A percentile compares a stretch with the other conserved stretches of the same genome.
These are phyloP conservation scores for Sordariomycetes sp. DNA, from an alignment of 2,329 filamentous ascomycete genomes.

Conservation along the genomic window DNA sequence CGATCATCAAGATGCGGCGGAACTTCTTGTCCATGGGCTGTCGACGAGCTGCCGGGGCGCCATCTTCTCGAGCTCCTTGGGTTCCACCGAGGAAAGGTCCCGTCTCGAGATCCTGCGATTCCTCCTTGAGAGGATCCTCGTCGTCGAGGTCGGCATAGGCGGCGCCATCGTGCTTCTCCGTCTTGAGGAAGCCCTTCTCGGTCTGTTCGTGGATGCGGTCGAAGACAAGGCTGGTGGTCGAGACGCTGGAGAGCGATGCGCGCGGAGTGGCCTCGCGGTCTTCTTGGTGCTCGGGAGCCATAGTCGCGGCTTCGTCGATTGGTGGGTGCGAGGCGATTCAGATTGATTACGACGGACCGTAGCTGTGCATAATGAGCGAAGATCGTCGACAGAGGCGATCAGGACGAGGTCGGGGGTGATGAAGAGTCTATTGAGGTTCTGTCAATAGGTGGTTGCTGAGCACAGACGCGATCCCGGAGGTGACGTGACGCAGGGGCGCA, in stretches of 20 bases:
- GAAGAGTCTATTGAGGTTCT: too few species aligned
- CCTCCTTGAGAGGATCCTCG: constrained; percentile 27
- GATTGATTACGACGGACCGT: too few species aligned
- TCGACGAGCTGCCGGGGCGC: constrained; percentile 17
- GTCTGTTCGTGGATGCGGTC: constrained; percentile 59
- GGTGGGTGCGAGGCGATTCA: too few species aligned
- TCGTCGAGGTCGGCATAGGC: constrained; percentile 28
- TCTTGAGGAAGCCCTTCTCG: constrained; percentile 18
- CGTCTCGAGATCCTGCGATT: constrained; percentile 33
- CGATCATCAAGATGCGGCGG: constrained; percentile 52
- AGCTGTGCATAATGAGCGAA: too few species aligned
- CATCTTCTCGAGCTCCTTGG: constrained; percentile 13
- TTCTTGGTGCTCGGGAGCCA: constrained; percentile 1
- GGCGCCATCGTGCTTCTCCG: constrained; percentile 10
- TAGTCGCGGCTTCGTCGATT: too few species aligned
- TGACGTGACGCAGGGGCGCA: too few species aligned
- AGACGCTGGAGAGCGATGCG: constrained; percentile 59
- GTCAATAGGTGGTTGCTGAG: too few species aligned
- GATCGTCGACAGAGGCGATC: too few species aligned
- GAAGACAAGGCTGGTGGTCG: constrained; percentile 74
- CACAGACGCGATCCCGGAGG: too few species aligned
- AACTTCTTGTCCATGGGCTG: constrained; percentile 58
- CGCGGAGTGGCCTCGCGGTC: constrained; percentile 4
- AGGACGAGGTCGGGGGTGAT: too few species aligned
- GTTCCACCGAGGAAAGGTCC: constrained; percentile 39